Evolutionary conservation across 805 yeast genomes (phyloP).

Genomic region (Candida rishiriensis): DNA sequence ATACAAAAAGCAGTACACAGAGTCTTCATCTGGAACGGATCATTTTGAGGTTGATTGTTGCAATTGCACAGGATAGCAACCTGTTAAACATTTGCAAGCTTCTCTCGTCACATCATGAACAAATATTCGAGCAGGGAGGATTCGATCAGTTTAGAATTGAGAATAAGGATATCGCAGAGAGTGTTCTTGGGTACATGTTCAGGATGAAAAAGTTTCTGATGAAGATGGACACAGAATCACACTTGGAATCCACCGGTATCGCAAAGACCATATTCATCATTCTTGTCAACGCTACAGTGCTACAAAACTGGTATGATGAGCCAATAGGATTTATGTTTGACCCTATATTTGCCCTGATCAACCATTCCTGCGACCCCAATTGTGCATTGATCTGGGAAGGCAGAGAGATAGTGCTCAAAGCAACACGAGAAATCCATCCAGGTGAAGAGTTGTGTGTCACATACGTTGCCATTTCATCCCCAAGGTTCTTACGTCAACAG

Average conservation of each 20-base stretch:
- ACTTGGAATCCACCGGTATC: conserved; percentile 11
- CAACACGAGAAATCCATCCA: conserved; percentile 15
- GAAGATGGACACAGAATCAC: background rate
- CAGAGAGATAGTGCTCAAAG: conserved; percentile 14
- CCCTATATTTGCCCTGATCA: conserved; percentile 33
- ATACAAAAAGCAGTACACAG: too few relatives aligned
- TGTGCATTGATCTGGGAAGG: conserved; percentile 21
- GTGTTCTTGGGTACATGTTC: background rate
- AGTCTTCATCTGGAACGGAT: conserved; percentile 5
- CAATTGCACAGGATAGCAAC: conserved; percentile 2
- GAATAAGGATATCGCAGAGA: background rate
- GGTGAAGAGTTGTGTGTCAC: conserved; percentile 30
- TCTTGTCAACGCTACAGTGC: conserved; percentile 28
- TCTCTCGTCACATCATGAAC: conserved; percentile 21
- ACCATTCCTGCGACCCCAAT: conserved; percentile 40
- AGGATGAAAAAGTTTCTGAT: too few relatives aligned
- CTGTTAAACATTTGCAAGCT: conserved; percentile 11
- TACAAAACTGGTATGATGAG: conserved; percentile 25
- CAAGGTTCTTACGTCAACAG: conserved; percentile 26
- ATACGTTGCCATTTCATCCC: conserved; percentile 27
- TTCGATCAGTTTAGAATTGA: background rate
- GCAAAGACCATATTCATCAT: conserved; percentile 15
- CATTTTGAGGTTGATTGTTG: conserved; percentile 7
- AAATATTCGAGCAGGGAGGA: background rate
- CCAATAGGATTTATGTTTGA: conserved; percentile 34